Evolutionary conservation across 2,329 filamentous ascomycete species (phyloP), one percentile per base, ranked within the genome.

Genomic region (Helicocarpus griseus): DNA sequence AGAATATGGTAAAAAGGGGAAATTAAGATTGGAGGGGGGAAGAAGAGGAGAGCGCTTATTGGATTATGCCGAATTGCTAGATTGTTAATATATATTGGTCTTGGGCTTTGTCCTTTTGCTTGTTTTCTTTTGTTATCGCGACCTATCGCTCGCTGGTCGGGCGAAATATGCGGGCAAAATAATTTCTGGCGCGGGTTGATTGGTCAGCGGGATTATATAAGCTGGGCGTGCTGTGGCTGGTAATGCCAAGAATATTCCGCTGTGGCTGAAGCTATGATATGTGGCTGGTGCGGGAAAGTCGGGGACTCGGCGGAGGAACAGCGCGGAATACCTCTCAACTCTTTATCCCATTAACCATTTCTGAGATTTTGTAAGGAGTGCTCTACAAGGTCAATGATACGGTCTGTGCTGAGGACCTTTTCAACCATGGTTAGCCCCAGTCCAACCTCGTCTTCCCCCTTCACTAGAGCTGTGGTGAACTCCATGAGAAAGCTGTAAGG

Each of bases 401-500:
- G 50, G 31, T 50, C 50, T 24, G 41, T 38, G n/a, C 14, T 56
- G 26, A 50, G 53, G n/a, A 31, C 29, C 8, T 22, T 48, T 14
- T 49, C 49, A n/a, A 57, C 38, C 28, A 58, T 58, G 56, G 49
- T 48, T 41, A 48, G 48, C 21, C 50, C 22, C 45, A 48, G 40
- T 31, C 19, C 39, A 24, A 50, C 68, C 28, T 61, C 66, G 43
- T 65, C 70, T 39, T 80, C 80, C 53, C 81, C 81, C 4, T 87
- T 86, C 65, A 81, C 81, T 3, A 69, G 72, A 63, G 78, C 80
- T 7, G 89, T 94, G 47, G 85, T 94, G 52, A 75, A 76, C 60
- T 83, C 87, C 8, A 90, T 95, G 86, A 81, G 79, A 63, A 83
- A 80, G 66, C 74, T 95, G 85, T 91, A 71, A 66, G 84, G 73